Conservation (phyloP, 495 filamentous ascomycete species). For the Xylaria castorea region DNA sequence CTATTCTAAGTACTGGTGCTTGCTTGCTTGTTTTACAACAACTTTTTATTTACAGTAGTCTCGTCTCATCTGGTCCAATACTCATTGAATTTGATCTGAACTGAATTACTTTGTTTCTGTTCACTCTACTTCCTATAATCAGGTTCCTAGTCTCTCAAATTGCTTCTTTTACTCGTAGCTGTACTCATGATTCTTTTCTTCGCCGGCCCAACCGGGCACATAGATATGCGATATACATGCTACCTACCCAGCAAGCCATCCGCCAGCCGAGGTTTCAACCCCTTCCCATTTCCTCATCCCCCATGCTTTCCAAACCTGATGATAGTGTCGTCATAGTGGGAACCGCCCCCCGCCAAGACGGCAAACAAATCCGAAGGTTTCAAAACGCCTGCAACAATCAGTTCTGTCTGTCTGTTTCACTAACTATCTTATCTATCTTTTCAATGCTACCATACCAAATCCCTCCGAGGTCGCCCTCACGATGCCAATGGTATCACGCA, state of each 20-base stretch:
- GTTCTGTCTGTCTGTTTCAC: not conserved
- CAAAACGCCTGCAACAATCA: not conserved
- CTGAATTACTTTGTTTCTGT: no score
- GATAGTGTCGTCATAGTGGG: slow-evolving; percentile 16
- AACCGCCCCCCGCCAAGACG: slow-evolving; percentile 11
- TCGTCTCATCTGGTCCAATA: no score
- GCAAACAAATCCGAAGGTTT: slow-evolving; percentile 8
- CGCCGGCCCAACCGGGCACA: no score
- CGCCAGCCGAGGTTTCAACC: not conserved
- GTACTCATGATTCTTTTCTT: no score
- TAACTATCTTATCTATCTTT: not conserved
- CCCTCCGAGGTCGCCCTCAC: not conserved
- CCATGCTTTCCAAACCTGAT: not conserved
- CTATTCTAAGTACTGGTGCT: no score
- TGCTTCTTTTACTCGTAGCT: no score
- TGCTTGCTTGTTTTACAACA: no score
- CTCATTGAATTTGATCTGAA: no score
- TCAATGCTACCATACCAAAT: not conserved
- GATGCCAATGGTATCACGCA: not conserved
- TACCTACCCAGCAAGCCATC: not conserved
- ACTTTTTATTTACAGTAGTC: no score
- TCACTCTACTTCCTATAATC: no score
- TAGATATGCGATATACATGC: not conserved
- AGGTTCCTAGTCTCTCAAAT: no score
- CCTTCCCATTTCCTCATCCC: not conserved